Percentiles rank a stretch among this genome's conserved stretches.
Conservation (phyloP, 2,329 filamentous ascomycete species). For the Helicocarpus griseus region DNA sequence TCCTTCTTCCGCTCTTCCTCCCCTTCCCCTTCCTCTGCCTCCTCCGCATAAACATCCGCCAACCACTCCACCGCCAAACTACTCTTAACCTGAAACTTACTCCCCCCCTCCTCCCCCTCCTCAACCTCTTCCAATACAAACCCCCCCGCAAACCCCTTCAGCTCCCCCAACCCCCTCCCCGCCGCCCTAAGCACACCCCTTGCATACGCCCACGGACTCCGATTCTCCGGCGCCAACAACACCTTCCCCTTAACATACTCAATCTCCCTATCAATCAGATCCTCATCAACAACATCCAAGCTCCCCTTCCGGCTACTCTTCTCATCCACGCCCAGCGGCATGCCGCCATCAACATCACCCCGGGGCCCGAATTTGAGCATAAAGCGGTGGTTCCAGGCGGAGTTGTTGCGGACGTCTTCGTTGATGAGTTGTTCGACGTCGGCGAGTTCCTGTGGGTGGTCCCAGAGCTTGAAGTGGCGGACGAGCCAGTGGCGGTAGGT, state of each 20-base stretch:
- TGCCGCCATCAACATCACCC: conserved; percentile 27
- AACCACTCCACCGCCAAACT: conserved; percentile 49
- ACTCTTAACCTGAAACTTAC: conserved; percentile 42
- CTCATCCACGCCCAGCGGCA: conserved; percentile 18
- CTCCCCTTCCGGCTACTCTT: conserved; percentile 20
- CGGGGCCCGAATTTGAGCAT: conserved; percentile 72
- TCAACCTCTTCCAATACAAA: conserved; percentile 44
- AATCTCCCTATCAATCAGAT: conserved; percentile 64
- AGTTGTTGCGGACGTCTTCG: conserved; percentile 86
- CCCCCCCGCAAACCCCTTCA: conserved; percentile 45
- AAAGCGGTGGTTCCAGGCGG: conserved; percentile 94
- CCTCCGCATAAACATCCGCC: conserved; percentile 35
- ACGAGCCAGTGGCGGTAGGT: conserved; percentile 79
- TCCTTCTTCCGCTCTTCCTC: conserved; percentile 33
- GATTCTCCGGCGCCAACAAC: conserved; percentile 76
- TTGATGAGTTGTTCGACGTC: conserved; percentile 64
- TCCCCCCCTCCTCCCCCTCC: conserved; percentile 20
- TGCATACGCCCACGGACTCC: conserved; percentile 89
- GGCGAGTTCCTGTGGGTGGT: conserved; percentile 51
- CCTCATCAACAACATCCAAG: conserved; percentile 44
- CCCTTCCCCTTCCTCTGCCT: conserved; percentile 31
- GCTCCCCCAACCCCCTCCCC: conserved; percentile 38
- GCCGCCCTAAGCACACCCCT: conserved; percentile 63
- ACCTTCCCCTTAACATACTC: conserved; percentile 65
- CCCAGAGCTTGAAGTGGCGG: conserved; percentile 50